phyloP scores from a whole-genome alignment of 2,329 filamentous ascomycete genomes.

The Penicillium fuscoglaucum region DNA sequence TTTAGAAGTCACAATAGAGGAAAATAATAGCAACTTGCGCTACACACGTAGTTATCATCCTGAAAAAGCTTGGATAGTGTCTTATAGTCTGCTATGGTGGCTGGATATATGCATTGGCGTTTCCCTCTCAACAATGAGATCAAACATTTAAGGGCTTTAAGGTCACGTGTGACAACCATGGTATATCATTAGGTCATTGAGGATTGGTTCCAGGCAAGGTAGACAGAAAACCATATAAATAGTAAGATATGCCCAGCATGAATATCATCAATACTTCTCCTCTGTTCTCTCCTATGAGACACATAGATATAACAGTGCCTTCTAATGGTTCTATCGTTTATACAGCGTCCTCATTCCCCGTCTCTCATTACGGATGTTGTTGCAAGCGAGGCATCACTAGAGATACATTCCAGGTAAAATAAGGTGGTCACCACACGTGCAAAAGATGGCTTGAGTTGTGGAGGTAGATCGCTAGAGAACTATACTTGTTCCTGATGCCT shows the following conservation, averaged over 20 bases:
- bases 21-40: too few species aligned
- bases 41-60: too few species aligned
- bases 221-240: neutral
- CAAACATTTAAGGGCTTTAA: neutral
- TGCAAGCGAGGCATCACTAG: neutral
- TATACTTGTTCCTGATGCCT: neutral
- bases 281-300: neutral
- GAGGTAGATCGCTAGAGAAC: neutral
- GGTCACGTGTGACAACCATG: neutral
- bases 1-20: neutral
- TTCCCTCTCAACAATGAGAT: neutral
- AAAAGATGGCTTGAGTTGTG: neutral
- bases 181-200: neutral
- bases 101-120: neutral
- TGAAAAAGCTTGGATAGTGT: neutral
- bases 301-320: neutral
- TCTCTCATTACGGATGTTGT: neutral
- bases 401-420: neutral
- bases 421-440: neutral
- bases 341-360: neutral
- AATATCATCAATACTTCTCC: neutral
- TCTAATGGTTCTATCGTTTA: neutral
- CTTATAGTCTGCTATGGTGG: neutral
- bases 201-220: neutral
- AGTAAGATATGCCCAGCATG: neutral